Evolutionary conservation across 78 protist species (phyloP), one percentile per base, ranked within the genome.

Genomic region (Chrysochromulina tobinii): DNA sequence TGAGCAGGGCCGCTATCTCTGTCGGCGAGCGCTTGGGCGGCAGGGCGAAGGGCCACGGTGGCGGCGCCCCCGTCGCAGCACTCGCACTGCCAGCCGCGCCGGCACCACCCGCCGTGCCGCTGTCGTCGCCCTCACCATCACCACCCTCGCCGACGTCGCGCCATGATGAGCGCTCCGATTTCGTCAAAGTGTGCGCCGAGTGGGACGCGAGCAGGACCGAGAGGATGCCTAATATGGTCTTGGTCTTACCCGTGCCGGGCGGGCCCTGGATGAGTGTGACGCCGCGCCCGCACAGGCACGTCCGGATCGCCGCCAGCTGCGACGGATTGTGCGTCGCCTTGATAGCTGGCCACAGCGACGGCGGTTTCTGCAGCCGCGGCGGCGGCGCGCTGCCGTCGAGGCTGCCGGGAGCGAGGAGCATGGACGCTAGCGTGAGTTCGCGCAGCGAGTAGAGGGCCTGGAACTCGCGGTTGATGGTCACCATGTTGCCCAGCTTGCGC

Each of bases 201-300:
- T 59, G 64, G 23, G 64, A 7, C 23, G 64, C 64, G 83, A 75
- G 83, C 27, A 75, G 23, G 59, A 75, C 83, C 11, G 83, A 50
- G 79, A 69, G 79, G 53, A 69, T 69, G 27, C 79, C 75, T 54
- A 89, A 17, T 61, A 89, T 75, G n/a, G 59, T 69, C 15, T 20
- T 38, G 17, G 88, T 89, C 87, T 89, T 89, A 51, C 92, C 92
- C 20, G 92, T 89, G 68, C 92, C 92, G 12, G 92, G 92, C 27
- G 92, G 92, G 88, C 92, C 92, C 61, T 89, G 92, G 67, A 89
- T 25, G 18, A 88, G 68, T 38, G 84, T 69, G 84, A 88, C n/a
- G 64, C 86, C 86, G 18, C 50, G 50, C 55, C 20, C 23, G 23
- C 1, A 11, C 81, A 68, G 77, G 23, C 51, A 27, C 21, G 8